Base-by-base conservation (phyloP, 139 green algal genomes). In the Chlorella ohadii region DNA sequence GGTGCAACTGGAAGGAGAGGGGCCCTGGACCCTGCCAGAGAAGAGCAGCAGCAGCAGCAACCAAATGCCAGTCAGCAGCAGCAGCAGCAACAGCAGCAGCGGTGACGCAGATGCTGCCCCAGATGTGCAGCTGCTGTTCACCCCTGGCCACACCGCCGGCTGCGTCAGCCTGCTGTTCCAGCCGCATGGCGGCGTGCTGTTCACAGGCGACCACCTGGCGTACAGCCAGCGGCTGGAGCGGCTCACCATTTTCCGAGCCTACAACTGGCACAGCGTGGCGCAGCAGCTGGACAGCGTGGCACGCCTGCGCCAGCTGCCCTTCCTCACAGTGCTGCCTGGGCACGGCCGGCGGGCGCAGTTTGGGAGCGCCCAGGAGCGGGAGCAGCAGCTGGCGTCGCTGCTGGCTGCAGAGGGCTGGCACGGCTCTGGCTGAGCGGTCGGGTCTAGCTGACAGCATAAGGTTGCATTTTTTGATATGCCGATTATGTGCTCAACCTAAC, bases 61-160 rank as follows among this genome's bases (percentile, higher is more conserved):
- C n/a, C n/a, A n/a, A n/a, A n/a, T n/a, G n/a, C n/a, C n/a, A n/a
- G n/a, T 28, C 59, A 23, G 36, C 36, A 41, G 33, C 66, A 47
- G 5, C 66, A 47, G 31, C 34, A 41, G 66, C 66, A 73, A n/a
- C 65, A 72, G 65, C 65, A 72, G n/a, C 65, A 66, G 59, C 59
- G 31, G 65, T 12, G 34, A 66, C 13, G 59, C 31, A 36, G 25
- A 39, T 27, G 31, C 55, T 11, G 78, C 70, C 23, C 34, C 84
- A 3, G 93, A 95, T 27, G 65, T 95, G 17, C 51, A 88, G 82
- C 72, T 96, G 17, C 57, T 96, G 19, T 89, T 91, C 81, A 95
- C 91, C 5, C 94, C 94, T 11, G 94, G 94, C 3, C 94, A 97
- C 89, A 97, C 94, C 0, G 16, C 38, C 0, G 93, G 88, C n/a